Percentiles rank a stretch among this genome's conserved stretches.
Evolutionary conservation across 768 basidiomycete species (phyloP).

Genomic region (Clitopilus passeckerianus): DNA sequence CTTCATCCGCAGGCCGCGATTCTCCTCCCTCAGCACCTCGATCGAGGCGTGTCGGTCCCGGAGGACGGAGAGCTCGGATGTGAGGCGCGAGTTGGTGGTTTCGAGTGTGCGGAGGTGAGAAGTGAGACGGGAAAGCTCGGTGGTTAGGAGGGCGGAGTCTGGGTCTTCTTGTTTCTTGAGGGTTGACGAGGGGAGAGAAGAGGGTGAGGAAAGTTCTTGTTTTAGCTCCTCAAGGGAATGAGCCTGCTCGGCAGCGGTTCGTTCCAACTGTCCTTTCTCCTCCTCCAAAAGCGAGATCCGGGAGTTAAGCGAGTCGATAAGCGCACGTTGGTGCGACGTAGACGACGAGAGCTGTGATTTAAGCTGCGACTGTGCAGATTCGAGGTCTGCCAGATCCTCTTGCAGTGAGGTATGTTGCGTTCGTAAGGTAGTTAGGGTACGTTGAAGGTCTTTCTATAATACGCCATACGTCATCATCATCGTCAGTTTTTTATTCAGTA

Average conservation of each 20-base stretch:
- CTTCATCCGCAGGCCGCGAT: constrained; percentile 55
- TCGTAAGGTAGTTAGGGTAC: constrained; percentile 49
- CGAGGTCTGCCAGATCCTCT: constrained; percentile 56
- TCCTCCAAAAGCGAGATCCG: constrained; percentile 42
- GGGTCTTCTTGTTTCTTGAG: neutral
- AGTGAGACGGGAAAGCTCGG: constrained; percentile 66
- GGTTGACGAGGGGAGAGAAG: neutral
- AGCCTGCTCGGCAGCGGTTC: constrained; percentile 35
- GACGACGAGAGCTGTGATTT: constrained; percentile 44
- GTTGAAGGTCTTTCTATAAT: constrained; percentile 41
- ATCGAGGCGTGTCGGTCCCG: constrained; percentile 54
- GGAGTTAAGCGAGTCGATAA: constrained; percentile 42
- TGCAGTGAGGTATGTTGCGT: constrained; percentile 41
- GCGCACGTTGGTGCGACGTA: constrained; percentile 44
- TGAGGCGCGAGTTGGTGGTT: constrained; percentile 49
- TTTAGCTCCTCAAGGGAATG: constrained; percentile 39
- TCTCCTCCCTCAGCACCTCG: constrained; percentile 74
- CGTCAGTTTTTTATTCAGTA: neutral
- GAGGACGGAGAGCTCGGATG: constrained; percentile 45
- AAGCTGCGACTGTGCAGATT: constrained; percentile 48
- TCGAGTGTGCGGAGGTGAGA: constrained; percentile 58
- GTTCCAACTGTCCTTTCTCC: constrained; percentile 38
- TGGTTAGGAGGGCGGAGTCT: constrained; percentile 11
- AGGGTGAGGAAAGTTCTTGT: constrained; percentile 22
- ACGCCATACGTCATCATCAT: neutral